phyloP scores from a whole-genome alignment of 257 asterid genomes.

The Nicotiana tabacum region DNA sequence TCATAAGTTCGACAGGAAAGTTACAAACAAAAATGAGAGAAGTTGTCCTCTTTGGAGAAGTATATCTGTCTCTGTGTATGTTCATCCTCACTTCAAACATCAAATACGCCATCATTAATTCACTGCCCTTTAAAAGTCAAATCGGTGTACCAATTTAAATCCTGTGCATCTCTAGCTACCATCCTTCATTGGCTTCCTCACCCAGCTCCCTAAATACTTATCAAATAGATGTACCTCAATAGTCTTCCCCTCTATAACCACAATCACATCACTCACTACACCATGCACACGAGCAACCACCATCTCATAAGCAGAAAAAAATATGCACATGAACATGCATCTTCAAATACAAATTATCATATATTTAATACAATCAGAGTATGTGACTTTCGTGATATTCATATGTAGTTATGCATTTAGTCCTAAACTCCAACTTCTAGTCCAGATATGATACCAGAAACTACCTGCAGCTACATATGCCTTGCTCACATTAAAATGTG shows the following conservation, averaged over 20 bases:
- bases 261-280: neutral
- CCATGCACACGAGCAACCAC: neutral
- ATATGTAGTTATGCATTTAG: neutral
- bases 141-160: neutral
- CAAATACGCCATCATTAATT: neutral
- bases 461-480: neutral
- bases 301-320: neutral
- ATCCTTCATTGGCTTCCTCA: neutral
- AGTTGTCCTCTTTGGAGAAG: neutral
- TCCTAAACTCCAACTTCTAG: neutral
- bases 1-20: neutral
- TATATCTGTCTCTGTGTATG: neutral
- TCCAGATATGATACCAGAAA: neutral
- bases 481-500: neutral
- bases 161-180: neutral
- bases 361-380: neutral
- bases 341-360: neutral
- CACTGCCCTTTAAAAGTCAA: too few relatives aligned
- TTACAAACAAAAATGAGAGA: neutral
- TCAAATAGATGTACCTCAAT: neutral
- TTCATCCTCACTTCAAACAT: neutral
- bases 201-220: neutral
- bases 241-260: neutral
- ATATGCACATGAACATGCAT: neutral
- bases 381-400: neutral